A percentile compares a stretch with the other conserved stretches of the same genome.
Evolutionary conservation across 2,329 filamentous ascomycete species (phyloP).

Genomic region (Aspergillus versicolor): DNA sequence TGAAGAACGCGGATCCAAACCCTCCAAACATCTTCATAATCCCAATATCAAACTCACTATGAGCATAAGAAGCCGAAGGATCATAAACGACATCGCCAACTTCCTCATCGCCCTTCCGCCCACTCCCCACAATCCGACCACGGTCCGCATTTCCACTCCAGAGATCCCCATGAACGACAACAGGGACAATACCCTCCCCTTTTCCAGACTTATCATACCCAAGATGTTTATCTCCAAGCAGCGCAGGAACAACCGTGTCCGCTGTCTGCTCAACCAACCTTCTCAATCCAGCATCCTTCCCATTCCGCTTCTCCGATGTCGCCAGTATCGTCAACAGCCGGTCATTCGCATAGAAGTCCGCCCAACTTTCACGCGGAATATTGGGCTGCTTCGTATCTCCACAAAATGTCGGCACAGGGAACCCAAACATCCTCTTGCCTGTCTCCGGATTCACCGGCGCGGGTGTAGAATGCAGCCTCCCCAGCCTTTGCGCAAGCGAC

Average conservation of each 20-base stretch:
- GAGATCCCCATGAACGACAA: constrained; percentile 86
- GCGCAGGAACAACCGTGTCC: constrained; percentile 65
- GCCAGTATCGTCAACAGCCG: constrained; percentile 66
- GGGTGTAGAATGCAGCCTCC: constrained; percentile 72
- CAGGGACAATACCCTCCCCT: constrained; percentile 65
- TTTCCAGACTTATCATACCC: constrained; percentile 44
- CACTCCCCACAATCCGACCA: constrained; percentile 58
- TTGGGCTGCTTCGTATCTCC: constrained; percentile 84
- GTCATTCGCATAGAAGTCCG: constrained; percentile 79
- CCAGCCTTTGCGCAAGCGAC: constrained; percentile 70
- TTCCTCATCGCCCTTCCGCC: constrained; percentile 39
- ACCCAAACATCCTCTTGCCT: constrained; percentile 67
- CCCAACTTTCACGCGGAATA: constrained; percentile 69
- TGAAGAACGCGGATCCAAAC: constrained; percentile 69
- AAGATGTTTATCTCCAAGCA: constrained; percentile 70
- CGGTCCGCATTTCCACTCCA: constrained; percentile 82
- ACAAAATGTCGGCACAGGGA: constrained; percentile 81
- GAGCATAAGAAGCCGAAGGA: constrained; percentile 76
- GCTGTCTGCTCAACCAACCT: constrained; percentile 65
- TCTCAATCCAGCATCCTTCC: constrained; percentile 61
- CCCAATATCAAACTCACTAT: constrained; percentile 85
- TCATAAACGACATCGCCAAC: constrained; percentile 80
- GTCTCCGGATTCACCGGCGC: constrained; percentile 52
- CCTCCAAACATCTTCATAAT: constrained; percentile 98
- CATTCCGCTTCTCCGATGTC: constrained; percentile 60